These are phyloP conservation scores for Ilex paraguariensis DNA, from an alignment of 305 asterid genomes.

Conservation along the genomic window DNA sequence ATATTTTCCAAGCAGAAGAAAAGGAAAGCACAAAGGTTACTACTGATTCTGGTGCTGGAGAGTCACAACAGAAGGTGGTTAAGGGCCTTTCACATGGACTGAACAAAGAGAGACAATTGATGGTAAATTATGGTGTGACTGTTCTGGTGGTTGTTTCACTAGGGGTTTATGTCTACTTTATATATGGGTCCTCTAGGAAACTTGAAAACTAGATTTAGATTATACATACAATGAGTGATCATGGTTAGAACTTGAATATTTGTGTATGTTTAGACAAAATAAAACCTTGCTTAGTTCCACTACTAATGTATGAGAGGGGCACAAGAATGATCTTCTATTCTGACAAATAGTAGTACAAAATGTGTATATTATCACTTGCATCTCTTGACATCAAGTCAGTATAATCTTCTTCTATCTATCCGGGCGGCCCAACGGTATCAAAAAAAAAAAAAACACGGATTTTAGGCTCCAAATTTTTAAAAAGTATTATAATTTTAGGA, in stretches of 20 bases:
- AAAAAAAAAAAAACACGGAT: too few species aligned
- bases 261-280: constrained; percentile 1
- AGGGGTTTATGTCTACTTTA: constrained; percentile 45
- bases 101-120: constrained; percentile 57
- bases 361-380: too few species aligned
- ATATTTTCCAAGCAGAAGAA: background rate
- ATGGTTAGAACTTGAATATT: too few species aligned
- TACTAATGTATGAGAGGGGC: too few species aligned
- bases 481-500: too few species aligned
- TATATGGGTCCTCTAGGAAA: constrained; percentile 12
- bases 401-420: too few species aligned
- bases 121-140: constrained; percentile 64
- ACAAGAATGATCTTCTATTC: too few species aligned
- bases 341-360: too few species aligned
- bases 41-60: constrained; percentile 15
- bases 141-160: constrained; percentile 66
- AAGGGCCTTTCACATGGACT: constrained; percentile 33
- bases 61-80: constrained; percentile 30
- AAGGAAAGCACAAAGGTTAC: constrained; percentile 9
- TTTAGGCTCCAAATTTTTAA: too few species aligned
- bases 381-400: too few species aligned
- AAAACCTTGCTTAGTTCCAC: background rate
- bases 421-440: too few species aligned
- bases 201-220: constrained; percentile 12
- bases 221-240: background rate